phyloP scores from a whole-genome alignment of 805 yeast genomes.

The Kuraishia ogatae region DNA sequence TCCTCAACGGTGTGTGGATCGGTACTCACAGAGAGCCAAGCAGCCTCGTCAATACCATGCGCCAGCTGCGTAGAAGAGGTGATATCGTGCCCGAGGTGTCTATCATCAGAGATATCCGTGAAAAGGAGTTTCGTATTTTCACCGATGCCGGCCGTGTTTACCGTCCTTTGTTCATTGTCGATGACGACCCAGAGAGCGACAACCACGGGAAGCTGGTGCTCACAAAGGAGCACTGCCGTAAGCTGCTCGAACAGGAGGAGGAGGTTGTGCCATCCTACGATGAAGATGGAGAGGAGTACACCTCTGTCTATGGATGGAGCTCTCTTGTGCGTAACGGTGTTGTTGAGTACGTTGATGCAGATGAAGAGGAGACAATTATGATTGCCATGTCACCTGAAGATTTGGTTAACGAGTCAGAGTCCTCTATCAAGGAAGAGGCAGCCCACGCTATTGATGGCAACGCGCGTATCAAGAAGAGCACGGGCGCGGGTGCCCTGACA shows the following conservation, averaged over 20 bases:
- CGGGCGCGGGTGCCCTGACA: conserved; percentile 45
- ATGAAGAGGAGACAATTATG: conserved; percentile 97
- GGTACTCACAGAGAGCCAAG: conserved; percentile 98
- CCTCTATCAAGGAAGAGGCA: conserved; percentile 25
- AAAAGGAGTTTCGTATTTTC: conserved; percentile 89
- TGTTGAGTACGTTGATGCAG: conserved; percentile 96
- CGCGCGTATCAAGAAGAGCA: conserved; percentile 64
- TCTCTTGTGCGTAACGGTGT: conserved; percentile 77
- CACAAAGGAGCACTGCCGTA: conserved; percentile 75
- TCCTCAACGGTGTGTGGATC: conserved; percentile 98
- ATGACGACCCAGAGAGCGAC: conserved; percentile 67
- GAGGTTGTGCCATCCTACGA: conserved; percentile 42
- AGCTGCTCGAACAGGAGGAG: conserved; percentile 54
- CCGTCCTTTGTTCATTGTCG: conserved; percentile 91
- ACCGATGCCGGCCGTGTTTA: conserved; percentile 99
- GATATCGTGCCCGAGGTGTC: conserved; percentile 95
- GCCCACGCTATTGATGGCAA: conserved; percentile 56
- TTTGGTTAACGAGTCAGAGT: conserved; percentile 49
- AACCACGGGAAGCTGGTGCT: conserved; percentile 72
- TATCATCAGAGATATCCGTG: conserved; percentile 93
- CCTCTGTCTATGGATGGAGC: conserved; percentile 65
- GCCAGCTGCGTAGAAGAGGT: conserved; percentile 87
- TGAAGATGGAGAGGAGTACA: conserved; percentile 28
- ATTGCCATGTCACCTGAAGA: conserved; percentile 99
- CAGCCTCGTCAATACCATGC: conserved; percentile 82